Base-by-base conservation (phyloP, 805 yeast genomes). In the Barnettozyma wickerhamii region DNA sequence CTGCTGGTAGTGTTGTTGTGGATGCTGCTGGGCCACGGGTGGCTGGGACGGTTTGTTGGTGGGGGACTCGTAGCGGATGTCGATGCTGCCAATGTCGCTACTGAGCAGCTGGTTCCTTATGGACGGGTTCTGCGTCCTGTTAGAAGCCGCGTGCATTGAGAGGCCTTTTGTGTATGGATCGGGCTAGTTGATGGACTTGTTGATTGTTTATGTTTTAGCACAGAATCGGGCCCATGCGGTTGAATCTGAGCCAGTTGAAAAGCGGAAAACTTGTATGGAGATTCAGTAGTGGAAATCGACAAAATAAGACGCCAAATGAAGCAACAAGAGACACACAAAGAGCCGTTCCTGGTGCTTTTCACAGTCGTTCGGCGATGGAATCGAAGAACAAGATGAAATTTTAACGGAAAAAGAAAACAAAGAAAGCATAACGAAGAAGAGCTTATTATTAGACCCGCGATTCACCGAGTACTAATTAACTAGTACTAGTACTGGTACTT, bases 61-160 rank as follows among this genome's bases (percentile, higher is more conserved):
- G 4, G 73, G 73, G 0, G 55, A 55, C 47, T 74, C 78, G 13
- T 68, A 49, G 13, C 66, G 46, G 12, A 74, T 59, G 44, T 74
- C 77, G 23, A 75, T 72, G 44, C 53, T 60, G 0, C 75, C 78
- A 10, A 66, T 53, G 19, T 67, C 68, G 35, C 48, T 56, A 24
- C 59, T 64, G 21, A 72, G 46, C 14, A 68, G 55, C 45, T 65
- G 66, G 40, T 58, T 65, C 44, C 72, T 49, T 42, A 63, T 40
- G 5, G 51, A 20, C 12, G 40, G 32, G 5, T 41, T 29, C 6
- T 30, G 35, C 5, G 30, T 30, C 6, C 10, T 18, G 7, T 17
- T 31, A 10, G 45, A 34, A 14, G 45, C 41, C 17, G 38, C 38
- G 7, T 35, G 33, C 38, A 35, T 35, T 19, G 23, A n/a, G 5